Base-by-base conservation (phyloP, 2,329 filamentous ascomycete genomes). In the Aureobasidium pullulans region DNA sequence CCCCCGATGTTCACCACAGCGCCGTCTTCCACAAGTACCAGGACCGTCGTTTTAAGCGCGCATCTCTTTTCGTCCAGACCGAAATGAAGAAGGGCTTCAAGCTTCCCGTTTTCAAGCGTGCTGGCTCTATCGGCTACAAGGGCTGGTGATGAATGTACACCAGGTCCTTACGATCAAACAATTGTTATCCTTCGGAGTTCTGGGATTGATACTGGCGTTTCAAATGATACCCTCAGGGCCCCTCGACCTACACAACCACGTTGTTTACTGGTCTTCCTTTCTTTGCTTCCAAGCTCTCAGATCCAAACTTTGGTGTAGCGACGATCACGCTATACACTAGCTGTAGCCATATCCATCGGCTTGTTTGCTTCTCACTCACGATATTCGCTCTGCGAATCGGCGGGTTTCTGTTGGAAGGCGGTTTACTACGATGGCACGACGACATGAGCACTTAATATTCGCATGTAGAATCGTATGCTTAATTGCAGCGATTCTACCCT, bases 21-120 rank as follows among this genome's bases (percentile, higher is more conserved):
- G 90, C 91, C 7, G 87, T 99, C 43, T 96, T 84, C 70, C 90
- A 96, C 59, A 99, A 99, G 75, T 99, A 96, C 75, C 81, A 84
- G 39, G 89, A 95, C 72, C 88, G 87, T 70, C 85, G 89, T 57
- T 97, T 90, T 79, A 95, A 95, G 79, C 83, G 86, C 59, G 89
- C 90, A 9, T 89, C 94, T 16, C 75, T 84, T 19, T 91, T 89
- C 66, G 93, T 96, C 59, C 85, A 92, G 71, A 79, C 79, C 16
- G 87, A 93, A 71, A 79, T 96, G 63, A 75, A 77, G 61, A 82
- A 81, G 64, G 82, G 81, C 56, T 86, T 86, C 70, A 69, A 72
- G 48, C 72, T 85, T 57, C 77, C 64, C 32, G 49, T 44, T 34
- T 48, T 50, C 39, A 40, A 53, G 28, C 56, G 62, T 29, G 61